These are phyloP conservation scores for Antarctomyces pellizariae DNA, from an alignment of 495 filamentous ascomycete species.

Conservation along the genomic window DNA sequence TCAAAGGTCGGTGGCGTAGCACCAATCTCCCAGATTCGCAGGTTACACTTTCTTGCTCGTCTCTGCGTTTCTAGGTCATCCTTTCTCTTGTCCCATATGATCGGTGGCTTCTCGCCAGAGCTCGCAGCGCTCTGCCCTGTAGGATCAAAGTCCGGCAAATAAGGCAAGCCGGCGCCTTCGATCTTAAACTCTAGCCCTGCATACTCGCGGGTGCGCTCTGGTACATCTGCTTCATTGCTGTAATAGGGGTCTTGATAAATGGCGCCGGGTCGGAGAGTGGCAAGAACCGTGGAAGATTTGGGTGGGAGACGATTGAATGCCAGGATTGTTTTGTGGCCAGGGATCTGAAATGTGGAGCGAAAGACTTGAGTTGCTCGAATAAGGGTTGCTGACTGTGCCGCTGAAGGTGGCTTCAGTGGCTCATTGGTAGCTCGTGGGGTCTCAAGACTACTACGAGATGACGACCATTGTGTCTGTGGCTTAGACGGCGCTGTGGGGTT, in stretches of 20 bases:
- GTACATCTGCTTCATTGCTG: constrained; percentile 68
- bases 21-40: constrained; percentile 42
- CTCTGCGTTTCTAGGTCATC: constrained; percentile 25
- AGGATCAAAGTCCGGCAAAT: constrained; percentile 57
- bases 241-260: constrained; percentile 80
- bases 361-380: too few relatives aligned
- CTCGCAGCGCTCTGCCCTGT: constrained; percentile 29
- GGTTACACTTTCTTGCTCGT: constrained; percentile 25
- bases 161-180: constrained; percentile 48
- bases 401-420: too few relatives aligned
- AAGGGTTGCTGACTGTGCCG: too few relatives aligned
- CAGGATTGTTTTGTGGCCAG: too few relatives aligned
- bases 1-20: constrained; percentile 39
- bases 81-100: constrained; percentile 22
- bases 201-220: constrained; percentile 56
- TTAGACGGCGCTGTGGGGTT: too few relatives aligned
- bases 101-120: constrained; percentile 25
- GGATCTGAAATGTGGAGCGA: too few relatives aligned
- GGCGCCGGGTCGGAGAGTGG: too few relatives aligned
- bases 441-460: too few relatives aligned
- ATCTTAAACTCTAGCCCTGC: constrained; percentile 72
- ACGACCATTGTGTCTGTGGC: too few relatives aligned
- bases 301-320: constrained; percentile 13
- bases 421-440: too few relatives aligned
- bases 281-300: constrained; percentile 10